Conservation (phyloP, 768 basidiomycete genomes). For the Exidia glandulosa region DNA sequence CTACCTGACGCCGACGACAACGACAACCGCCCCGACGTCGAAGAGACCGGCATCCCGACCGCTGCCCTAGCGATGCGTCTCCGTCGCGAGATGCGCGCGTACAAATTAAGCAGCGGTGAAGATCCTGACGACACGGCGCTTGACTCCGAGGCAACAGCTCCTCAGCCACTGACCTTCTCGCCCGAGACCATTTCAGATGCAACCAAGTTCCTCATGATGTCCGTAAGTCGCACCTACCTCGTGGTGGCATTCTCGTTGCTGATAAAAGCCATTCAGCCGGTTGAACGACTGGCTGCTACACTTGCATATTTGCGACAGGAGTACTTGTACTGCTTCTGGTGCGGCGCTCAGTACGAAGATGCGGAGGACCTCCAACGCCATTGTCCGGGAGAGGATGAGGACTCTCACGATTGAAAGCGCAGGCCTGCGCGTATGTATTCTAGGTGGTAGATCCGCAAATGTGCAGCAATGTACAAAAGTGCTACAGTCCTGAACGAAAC, state of each 20-base stretch:
- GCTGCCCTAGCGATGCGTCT: conserved; percentile 29
- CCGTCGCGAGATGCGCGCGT: conserved; percentile 55
- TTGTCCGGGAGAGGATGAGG: conserved; percentile 71
- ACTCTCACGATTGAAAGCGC: conserved; percentile 56
- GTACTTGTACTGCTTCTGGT: conserved; percentile 82
- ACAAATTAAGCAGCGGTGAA: background rate
- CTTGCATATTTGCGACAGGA: conserved; percentile 61
- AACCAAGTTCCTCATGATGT: conserved; percentile 52
- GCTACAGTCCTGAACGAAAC: background rate
- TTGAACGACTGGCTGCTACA: conserved; percentile 55
- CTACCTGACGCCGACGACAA: conserved; percentile 1
- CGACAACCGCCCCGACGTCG: too few relatives aligned
- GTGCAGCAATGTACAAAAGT: background rate
- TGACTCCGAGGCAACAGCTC: background rate
- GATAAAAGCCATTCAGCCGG: conserved; percentile 36
- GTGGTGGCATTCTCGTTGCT: background rate
- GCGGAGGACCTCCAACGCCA: conserved; percentile 45
- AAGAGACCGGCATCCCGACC: conserved; percentile 19
- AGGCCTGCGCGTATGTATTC: background rate
- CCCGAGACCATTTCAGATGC: conserved; percentile 56
- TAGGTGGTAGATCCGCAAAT: background rate
- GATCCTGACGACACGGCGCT: conserved; percentile 10
- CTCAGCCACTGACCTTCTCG: conserved; percentile 16
- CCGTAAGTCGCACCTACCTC: conserved; percentile 28
- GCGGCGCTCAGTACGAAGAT: conserved; percentile 62